These are phyloP conservation scores for Cardamine occulta DNA, from an alignment of 345 rosid species.

Conservation along the genomic window DNA sequence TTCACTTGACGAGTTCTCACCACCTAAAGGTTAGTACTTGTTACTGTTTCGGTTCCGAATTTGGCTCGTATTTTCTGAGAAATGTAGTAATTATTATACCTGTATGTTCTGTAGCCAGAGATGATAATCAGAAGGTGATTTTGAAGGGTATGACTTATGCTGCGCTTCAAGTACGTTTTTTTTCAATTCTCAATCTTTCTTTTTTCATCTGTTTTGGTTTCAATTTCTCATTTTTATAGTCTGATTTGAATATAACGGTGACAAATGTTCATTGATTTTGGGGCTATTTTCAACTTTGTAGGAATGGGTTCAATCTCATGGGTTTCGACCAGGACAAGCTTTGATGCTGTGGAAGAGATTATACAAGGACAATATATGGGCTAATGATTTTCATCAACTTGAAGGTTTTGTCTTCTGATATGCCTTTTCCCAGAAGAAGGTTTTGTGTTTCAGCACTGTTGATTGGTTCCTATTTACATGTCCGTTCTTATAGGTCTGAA, in stretches of 20 bases:
- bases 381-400: conserved; percentile 59
- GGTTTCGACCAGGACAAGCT: conserved; percentile 92
- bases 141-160: conserved; percentile 77
- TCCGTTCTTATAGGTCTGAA: conserved; percentile 61
- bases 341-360: conserved; percentile 93
- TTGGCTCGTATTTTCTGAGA: neutral
- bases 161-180: conserved; percentile 62
- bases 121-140: conserved; percentile 51
- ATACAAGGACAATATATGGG: conserved; percentile 80
- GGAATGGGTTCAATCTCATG: conserved; percentile 89
- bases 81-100: neutral
- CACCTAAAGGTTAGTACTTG: conserved; percentile 25
- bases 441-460: conserved; percentile 3
- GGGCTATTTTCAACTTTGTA: conserved; percentile 28
- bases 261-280: neutral
- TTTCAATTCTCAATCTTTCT: neutral
- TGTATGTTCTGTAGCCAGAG: conserved; percentile 19
- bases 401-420: conserved; percentile 55
- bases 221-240: neutral
- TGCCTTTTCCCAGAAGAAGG: neutral
- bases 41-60: neutral
- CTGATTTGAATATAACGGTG: neutral
- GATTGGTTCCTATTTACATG: neutral
- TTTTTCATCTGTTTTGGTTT: neutral
- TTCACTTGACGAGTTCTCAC: conserved; percentile 31